A percentile compares a stretch with the other conserved stretches of the same genome.
Conservation (phyloP, 306 rosid genomes). For the Castanopsis chinensis region DNA sequence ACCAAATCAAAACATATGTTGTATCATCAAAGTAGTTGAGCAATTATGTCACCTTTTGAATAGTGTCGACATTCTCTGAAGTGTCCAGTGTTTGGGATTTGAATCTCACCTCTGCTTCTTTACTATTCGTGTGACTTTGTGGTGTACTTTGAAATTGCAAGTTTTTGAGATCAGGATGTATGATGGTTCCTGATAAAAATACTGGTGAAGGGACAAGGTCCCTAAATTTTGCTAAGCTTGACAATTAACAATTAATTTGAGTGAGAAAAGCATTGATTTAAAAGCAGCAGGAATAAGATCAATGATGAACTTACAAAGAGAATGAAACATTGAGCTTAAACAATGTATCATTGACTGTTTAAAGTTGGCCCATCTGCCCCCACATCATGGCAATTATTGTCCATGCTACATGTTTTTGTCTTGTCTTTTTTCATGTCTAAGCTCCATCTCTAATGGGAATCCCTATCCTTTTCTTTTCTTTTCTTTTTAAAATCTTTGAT, state of each 20-base stretch:
- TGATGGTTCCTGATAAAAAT: too few species aligned
- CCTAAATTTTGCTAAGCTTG: background rate
- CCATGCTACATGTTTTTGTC: background rate
- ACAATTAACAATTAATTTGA: background rate
- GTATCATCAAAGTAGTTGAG: background rate
- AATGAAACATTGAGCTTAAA: background rate
- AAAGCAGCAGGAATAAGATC: background rate
- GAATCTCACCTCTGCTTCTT: too few species aligned
- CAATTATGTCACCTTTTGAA: background rate
- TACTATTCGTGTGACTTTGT: background rate
- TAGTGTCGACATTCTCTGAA: too few species aligned
- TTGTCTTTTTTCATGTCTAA: background rate
- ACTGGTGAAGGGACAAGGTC: background rate
- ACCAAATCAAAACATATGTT: background rate
- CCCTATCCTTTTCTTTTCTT: background rate
- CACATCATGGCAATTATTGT: conserved; percentile 21
- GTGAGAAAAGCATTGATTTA: background rate
- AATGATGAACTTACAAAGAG: background rate
- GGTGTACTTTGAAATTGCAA: background rate
- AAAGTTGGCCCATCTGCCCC: conserved; percentile 18
- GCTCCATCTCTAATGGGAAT: background rate
- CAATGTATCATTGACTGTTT: background rate
- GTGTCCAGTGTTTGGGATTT: too few species aligned
- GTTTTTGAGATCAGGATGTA: background rate
- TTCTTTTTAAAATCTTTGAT: background rate